A percentile compares a stretch with the other conserved stretches of the same genome.
These are phyloP conservation scores for Solanum pennellii DNA, from an alignment of 257 asterid genomes.

Conservation along the genomic window DNA sequence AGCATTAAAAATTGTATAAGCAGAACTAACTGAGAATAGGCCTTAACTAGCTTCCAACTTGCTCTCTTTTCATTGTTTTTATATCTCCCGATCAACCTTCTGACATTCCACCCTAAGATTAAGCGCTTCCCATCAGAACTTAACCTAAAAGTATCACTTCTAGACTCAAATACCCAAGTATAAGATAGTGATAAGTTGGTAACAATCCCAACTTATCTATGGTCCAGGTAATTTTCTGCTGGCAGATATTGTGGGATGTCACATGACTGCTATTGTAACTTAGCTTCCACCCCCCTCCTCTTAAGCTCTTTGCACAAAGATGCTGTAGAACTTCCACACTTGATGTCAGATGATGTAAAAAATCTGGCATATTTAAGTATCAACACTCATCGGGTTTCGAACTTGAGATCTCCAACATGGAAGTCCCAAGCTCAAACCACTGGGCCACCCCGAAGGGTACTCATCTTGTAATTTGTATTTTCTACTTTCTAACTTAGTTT, in stretches of 20 bases:
- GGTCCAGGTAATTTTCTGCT: conserved; percentile 40
- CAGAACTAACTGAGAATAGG: not conserved
- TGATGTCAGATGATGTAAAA: not conserved
- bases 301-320: not conserved
- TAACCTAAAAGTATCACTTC: not conserved
- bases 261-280: not conserved
- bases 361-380: not conserved
- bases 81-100: not conserved
- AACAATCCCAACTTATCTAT: conserved; percentile 33
- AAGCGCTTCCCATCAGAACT: not conserved
- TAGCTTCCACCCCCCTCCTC: not conserved
- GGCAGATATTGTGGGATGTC: not conserved
- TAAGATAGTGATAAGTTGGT: not conserved
- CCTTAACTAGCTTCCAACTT: not conserved
- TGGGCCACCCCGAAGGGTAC: too few relatives aligned
- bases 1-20: not conserved
- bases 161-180: not conserved
- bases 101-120: not conserved
- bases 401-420: too few relatives aligned
- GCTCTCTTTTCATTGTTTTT: not conserved
- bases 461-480: not conserved
- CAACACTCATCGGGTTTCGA: not conserved
- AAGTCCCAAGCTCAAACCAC: too few relatives aligned
- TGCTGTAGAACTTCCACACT: not conserved
- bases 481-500: not conserved